These are phyloP conservation scores for Aureobasidium sp. DNA, from an alignment of 2,329 filamentous ascomycete genomes.

Conservation along the genomic window DNA sequence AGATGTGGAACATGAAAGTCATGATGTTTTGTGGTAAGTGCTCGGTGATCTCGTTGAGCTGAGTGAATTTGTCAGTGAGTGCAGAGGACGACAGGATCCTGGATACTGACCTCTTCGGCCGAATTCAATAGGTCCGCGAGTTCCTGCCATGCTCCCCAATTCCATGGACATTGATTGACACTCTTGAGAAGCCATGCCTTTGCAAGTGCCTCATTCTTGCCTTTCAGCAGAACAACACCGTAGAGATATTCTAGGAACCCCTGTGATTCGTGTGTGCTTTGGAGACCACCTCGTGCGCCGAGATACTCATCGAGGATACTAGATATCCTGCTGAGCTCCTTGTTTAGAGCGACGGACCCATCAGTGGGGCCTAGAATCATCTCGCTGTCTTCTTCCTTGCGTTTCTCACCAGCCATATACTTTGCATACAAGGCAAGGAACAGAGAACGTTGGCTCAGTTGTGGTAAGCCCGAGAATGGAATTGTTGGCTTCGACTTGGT, in stretches of 20 bases:
- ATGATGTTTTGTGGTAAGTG: constrained; percentile 84
- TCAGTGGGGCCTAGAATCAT: constrained; percentile 95
- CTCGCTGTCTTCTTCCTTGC: constrained; percentile 91
- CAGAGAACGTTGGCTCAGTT: constrained; percentile 79
- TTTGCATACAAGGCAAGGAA: constrained; percentile 91
- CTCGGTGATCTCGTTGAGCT: constrained; percentile 46
- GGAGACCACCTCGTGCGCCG: constrained; percentile 45
- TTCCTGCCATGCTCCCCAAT: constrained; percentile 97
- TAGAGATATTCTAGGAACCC: constrained; percentile 96
- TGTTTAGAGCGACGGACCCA: constrained; percentile 74
- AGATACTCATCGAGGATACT: constrained; percentile 78
- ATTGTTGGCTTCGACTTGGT: constrained; percentile 51
- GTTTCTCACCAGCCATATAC: constrained; percentile 88
- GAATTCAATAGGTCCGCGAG: constrained; percentile 72
- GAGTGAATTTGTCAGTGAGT: constrained; percentile 31
- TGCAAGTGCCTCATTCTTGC: constrained; percentile 81
- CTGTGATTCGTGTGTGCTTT: constrained; percentile 42
- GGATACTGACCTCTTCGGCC: constrained; percentile 54
- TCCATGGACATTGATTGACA: constrained; percentile 84
- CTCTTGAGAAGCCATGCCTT: constrained; percentile 82
- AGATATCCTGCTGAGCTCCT: constrained; percentile 70
- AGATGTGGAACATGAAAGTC: constrained; percentile 87
- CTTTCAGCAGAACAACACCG: constrained; percentile 80
- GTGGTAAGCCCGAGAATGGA: constrained; percentile 33
- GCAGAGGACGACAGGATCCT: too few relatives aligned